phyloP scores from a whole-genome alignment of 179 eudicot species.

The Corrigiola litoralis region DNA sequence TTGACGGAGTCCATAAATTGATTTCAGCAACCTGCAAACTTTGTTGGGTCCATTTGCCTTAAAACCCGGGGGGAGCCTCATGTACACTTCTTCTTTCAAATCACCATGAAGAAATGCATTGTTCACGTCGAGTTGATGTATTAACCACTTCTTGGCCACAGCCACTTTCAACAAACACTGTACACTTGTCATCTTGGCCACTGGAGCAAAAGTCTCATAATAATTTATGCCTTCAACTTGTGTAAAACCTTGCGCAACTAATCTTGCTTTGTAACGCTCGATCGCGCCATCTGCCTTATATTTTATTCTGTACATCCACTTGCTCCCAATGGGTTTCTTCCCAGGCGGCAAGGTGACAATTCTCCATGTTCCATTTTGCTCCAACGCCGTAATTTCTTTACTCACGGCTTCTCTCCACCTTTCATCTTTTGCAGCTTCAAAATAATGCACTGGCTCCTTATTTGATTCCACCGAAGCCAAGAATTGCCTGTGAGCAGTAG shows the following conservation, averaged over 20 bases:
- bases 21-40: neutral
- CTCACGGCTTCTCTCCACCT: neutral
- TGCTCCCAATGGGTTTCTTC: neutral
- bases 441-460: neutral
- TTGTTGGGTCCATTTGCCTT: neutral
- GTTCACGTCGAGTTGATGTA: neutral
- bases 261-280: neutral
- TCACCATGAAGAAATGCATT: constrained; percentile 6
- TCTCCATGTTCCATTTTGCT: neutral
- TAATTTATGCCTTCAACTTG: neutral
- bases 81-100: constrained; percentile 3
- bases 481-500: neutral
- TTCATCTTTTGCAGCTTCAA: neutral
- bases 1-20: neutral
- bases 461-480: neutral
- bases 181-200: neutral
- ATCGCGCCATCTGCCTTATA: neutral
- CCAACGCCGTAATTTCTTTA: neutral
- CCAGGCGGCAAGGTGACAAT: neutral
- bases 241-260: neutral
- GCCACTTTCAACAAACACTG: neutral
- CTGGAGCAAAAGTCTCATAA: neutral
- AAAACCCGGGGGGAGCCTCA: neutral
- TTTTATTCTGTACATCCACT: neutral
- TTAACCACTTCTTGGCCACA: neutral